Evolutionary conservation across 2,329 filamentous ascomycete genomes (phyloP), one percentile per base, ranked within the genome.

Genomic region (Cercospora sp.): DNA sequence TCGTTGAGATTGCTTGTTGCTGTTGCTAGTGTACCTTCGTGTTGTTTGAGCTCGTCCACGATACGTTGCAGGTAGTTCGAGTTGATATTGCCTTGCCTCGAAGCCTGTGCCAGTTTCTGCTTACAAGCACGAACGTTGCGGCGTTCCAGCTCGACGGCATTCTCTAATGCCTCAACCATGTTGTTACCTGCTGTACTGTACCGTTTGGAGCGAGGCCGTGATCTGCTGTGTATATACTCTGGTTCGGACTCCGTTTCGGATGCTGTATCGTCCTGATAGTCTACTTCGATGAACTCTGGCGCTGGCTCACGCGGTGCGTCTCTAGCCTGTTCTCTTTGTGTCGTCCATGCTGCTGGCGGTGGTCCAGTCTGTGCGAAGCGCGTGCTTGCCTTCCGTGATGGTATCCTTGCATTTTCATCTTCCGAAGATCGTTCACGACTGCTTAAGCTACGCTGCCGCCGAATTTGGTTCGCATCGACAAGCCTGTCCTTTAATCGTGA

Each of bases 31-130:
- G 71, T 64, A 8, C 23, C 30, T 57, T 75, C 73, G 31, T 73
- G 73, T 5, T 60, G 30, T 45, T 73, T 75, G 57, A 76, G 64
- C 42, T 75, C 71, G 36, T 77, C 70, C 8, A 76, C 57, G 42
- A 76, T 62, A 5, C 62, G 60, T 30, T 76, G 72, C 2, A 77
- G 61, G 60, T 73, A 62, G 16, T 60, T 45, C 2, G 75, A 71
- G 48, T 71, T 69, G 45, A 74, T 62, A 13, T 63, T 65, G 9
- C 65, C 67, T 53, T 72, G 72, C 36, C 72, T 65, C 2, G 74
- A 74, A 48, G 74, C 74, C 30, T 73, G 70, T 58, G 75, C 71
- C 2, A 75, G 71, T 23, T 65, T 69, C 60, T 71, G 72, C 64
- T 74, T 72, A 61, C 73, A 72, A 28, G 63, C 68, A 40, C 68